Conservation (phyloP, 2,329 filamentous ascomycete genomes). For the Tolypocladium pustulatum region DNA sequence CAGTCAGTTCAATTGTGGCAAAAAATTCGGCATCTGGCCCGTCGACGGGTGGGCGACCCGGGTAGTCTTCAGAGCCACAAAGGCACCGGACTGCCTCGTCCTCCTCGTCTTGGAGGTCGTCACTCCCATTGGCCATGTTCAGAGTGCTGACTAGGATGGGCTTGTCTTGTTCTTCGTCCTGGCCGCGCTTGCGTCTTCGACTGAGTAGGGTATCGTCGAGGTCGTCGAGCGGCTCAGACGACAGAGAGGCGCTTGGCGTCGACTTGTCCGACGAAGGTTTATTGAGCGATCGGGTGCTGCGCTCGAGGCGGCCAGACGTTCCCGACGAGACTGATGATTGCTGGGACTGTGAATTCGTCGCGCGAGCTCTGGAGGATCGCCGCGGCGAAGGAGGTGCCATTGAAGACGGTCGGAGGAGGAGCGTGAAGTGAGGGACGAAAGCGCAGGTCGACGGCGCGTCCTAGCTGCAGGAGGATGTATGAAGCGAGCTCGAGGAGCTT, state of each 20-base stretch:
- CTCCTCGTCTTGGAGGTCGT: slow-evolving; percentile 64
- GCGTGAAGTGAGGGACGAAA: slow-evolving; percentile 13
- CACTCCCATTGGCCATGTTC: slow-evolving; percentile 51
- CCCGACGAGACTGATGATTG: slow-evolving; percentile 74
- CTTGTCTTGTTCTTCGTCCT: slow-evolving; percentile 48
- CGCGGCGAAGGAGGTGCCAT: slow-evolving; percentile 62
- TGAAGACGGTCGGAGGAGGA: slow-evolving; percentile 20
- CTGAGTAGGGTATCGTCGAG: slow-evolving; percentile 61
- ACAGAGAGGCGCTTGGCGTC: slow-evolving; percentile 60
- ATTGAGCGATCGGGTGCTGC: slow-evolving; percentile 59
- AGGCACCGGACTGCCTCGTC: slow-evolving; percentile 94
- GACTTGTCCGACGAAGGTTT: slow-evolving; percentile 71
- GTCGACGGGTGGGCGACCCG: slow-evolving; percentile 62
- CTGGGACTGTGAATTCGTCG: slow-evolving; percentile 63
- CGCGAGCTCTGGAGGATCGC: slow-evolving; percentile 84
- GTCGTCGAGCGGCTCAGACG: slow-evolving; percentile 59
- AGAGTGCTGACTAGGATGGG: slow-evolving; percentile 28
- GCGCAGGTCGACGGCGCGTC: neutral
- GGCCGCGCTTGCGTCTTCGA: slow-evolving; percentile 69
- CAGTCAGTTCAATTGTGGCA: slow-evolving; percentile 54
- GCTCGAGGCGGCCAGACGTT: slow-evolving; percentile 65
- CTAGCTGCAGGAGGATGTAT: neutral
- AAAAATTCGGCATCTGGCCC: slow-evolving; percentile 47
- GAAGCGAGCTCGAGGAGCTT: neutral
- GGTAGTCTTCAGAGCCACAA: slow-evolving; percentile 90